Conservation (phyloP, 2,329 filamentous ascomycete species). For the Clarireedia sp. region DNA sequence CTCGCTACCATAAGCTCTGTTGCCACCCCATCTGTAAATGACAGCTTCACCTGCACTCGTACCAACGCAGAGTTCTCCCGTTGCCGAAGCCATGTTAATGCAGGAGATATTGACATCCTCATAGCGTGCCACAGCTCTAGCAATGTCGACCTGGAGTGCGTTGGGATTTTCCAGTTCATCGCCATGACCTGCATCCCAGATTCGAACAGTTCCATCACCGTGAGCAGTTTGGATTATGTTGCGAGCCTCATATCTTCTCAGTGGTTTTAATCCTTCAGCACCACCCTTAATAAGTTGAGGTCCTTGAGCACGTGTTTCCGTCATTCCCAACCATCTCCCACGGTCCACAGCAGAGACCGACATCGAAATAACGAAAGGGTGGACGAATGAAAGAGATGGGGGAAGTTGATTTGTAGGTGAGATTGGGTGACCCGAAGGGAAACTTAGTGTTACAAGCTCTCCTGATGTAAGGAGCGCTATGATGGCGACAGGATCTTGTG, state of each 20-base stretch:
- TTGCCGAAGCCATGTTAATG: constrained; percentile 73
- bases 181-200: constrained; percentile 88
- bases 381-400: constrained; percentile 76
- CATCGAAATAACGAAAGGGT: constrained; percentile 75
- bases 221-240: constrained; percentile 83
- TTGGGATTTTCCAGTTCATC: constrained; percentile 87
- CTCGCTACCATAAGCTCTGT: constrained; percentile 62
- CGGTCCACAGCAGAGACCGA: constrained; percentile 68
- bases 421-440: constrained; percentile 85
- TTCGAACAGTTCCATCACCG: constrained; percentile 79
- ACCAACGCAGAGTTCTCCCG: constrained; percentile 79
- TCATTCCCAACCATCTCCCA: constrained; percentile 79
- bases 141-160: constrained; percentile 78
- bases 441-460: constrained; percentile 82
- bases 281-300: constrained; percentile 75
- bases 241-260: constrained; percentile 72
- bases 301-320: constrained; percentile 73
- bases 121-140: constrained; percentile 70
- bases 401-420: constrained; percentile 90
- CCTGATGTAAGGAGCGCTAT: constrained; percentile 75
- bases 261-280: constrained; percentile 57
- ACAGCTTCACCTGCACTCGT: constrained; percentile 76
- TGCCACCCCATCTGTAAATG: constrained; percentile 81
- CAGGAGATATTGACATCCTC: constrained; percentile 68
- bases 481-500: constrained; percentile 83